These are phyloP conservation scores for Colletotrichum australisinense DNA, from an alignment of 2,329 filamentous ascomycete species.

Conservation along the genomic window DNA sequence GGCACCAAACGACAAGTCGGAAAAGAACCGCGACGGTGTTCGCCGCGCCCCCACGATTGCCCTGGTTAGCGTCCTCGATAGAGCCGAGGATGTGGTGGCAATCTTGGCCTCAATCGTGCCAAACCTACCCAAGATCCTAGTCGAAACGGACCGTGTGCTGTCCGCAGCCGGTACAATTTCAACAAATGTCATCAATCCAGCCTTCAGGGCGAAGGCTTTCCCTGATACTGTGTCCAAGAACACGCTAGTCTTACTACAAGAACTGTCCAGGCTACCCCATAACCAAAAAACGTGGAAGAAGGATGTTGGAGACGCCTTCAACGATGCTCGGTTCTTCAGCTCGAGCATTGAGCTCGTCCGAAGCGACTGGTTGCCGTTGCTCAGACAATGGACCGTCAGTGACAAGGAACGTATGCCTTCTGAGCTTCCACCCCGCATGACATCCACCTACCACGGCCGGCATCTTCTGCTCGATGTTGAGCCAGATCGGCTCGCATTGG, in stretches of 20 bases:
- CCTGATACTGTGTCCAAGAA: conserved; percentile 83
- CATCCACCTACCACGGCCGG: conserved; percentile 90
- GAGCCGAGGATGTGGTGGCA: conserved; percentile 80
- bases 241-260: conserved; percentile 78
- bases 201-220: conserved; percentile 85
- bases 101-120: conserved; percentile 85
- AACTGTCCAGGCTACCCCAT: conserved; percentile 81
- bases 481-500: no score
- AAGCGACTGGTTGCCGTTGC: conserved; percentile 82
- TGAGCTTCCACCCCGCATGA: conserved; percentile 83
- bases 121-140: conserved; percentile 82
- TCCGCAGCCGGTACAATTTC: conserved; percentile 85
- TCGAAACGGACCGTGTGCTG: conserved; percentile 86
- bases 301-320: conserved; percentile 91
- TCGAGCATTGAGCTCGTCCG: conserved; percentile 73
- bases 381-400: conserved; percentile 84
- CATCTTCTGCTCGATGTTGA: no score
- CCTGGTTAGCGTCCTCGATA: conserved; percentile 52
- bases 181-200: conserved; percentile 82
- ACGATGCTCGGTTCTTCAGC: conserved; percentile 88
- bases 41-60: conserved; percentile 47
- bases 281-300: conserved; percentile 93
- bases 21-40: conserved; percentile 52
- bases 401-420: conserved; percentile 92
- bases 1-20: conserved; percentile 48